A percentile compares a stretch with the other conserved stretches of the same genome.
Evolutionary conservation across 192 early-diverging fungal species (phyloP).

Genomic region (Spizellomyces sp.): DNA sequence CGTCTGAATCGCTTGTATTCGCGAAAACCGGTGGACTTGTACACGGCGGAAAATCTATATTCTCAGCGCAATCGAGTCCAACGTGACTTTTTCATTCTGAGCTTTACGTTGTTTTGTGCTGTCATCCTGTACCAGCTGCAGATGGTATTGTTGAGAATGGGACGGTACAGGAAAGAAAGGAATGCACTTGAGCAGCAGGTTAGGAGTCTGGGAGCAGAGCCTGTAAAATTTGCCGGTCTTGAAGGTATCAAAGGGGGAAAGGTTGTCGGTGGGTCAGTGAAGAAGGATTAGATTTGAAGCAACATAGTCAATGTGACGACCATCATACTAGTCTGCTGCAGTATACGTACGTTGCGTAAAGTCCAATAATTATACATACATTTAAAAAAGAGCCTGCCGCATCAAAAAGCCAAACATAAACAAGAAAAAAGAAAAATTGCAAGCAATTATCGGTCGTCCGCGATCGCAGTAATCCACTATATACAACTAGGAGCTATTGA

Average conservation of each 20-base stretch:
- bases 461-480: too few relatives aligned
- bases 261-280: background rate
- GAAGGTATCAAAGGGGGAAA: constrained; percentile 26
- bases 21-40: constrained; percentile 8
- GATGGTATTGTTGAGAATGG: constrained; percentile 30
- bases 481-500: too few relatives aligned
- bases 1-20: constrained; percentile 18
- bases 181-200: constrained; percentile 30
- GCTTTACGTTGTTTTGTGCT: constrained; percentile 28
- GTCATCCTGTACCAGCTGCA: constrained; percentile 24
- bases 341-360: too few relatives aligned
- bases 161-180: constrained; percentile 34
- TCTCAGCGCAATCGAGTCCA: constrained; percentile 13
- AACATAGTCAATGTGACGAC: too few relatives aligned
- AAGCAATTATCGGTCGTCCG: too few relatives aligned
- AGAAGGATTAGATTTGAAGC: background rate
- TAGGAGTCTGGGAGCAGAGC: constrained; percentile 26
- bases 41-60: constrained; percentile 23
- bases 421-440: too few relatives aligned
- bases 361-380: too few relatives aligned
- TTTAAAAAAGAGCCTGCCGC: too few relatives aligned
- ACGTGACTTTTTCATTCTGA: constrained; percentile 30
- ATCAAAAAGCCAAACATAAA: too few relatives aligned
- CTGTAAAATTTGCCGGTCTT: constrained; percentile 14
- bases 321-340: too few relatives aligned